These are phyloP conservation scores for Rhazya stricta DNA, from an alignment of 257 asterid species.

Conservation along the genomic window DNA sequence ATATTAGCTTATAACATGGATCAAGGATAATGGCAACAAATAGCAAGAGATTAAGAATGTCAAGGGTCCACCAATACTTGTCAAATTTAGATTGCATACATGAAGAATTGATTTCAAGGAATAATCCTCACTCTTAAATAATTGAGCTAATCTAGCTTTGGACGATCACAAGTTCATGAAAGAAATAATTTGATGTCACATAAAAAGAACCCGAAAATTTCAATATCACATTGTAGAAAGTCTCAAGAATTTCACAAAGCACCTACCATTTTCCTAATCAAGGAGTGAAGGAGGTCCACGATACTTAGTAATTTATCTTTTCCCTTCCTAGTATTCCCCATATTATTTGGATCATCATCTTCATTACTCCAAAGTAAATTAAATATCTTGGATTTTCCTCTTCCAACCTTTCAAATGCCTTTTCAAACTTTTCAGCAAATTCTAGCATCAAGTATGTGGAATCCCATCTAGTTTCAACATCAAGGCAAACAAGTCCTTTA, in stretches of 20 bases:
- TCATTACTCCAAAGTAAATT: neutral
- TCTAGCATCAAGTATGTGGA: conserved; percentile 14
- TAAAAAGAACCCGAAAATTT: neutral
- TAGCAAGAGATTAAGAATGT: too few species aligned
- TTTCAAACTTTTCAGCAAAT: conserved; percentile 1
- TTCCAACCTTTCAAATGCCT: conserved; percentile 10
- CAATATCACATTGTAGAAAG: neutral
- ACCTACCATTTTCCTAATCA: conserved; percentile 10
- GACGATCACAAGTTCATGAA: too few species aligned
- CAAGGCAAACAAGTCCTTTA: conserved; percentile 4
- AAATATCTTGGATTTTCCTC: neutral
- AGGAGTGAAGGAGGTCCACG: neutral
- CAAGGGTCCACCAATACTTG: too few species aligned
- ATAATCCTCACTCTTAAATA: too few species aligned
- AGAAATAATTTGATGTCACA: conserved; percentile 1
- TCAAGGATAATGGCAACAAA: too few species aligned
- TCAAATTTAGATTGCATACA: too few species aligned
- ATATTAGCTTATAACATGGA: too few species aligned
- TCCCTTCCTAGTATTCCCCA: neutral
- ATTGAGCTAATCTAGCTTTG: too few species aligned
- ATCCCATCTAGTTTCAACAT: conserved; percentile 12
- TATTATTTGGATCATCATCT: neutral
- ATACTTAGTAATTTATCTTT: neutral
- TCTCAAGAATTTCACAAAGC: conserved; percentile 4
- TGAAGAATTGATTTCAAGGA: too few species aligned